These are phyloP conservation scores for Auriculariales sp. DNA, from an alignment of 768 basidiomycete species.

Conservation along the genomic window DNA sequence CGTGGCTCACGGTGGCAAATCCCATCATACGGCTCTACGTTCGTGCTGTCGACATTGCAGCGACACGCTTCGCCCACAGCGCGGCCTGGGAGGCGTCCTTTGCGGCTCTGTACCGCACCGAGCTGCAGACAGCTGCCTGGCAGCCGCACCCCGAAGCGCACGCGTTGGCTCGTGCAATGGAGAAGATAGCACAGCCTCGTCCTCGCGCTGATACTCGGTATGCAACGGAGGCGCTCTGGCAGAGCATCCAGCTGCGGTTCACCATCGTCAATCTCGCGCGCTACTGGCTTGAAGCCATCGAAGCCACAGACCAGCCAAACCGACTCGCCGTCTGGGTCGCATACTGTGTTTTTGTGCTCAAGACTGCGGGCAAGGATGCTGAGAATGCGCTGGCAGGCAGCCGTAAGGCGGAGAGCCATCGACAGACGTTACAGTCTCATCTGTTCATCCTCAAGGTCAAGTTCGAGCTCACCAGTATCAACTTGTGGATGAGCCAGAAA, in stretches of 20 bases:
- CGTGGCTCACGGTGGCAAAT: constrained; percentile 26
- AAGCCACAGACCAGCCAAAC: constrained; percentile 8
- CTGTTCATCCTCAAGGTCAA: constrained; percentile 29
- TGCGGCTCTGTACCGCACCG: constrained; percentile 33
- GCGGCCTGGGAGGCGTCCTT: constrained; percentile 49
- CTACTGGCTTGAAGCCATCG: constrained; percentile 25
- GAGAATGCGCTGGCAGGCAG: constrained; percentile 32
- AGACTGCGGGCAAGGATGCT: constrained; percentile 32
- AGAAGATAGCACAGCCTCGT: constrained; percentile 39
- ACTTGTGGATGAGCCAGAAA: constrained; percentile 20
- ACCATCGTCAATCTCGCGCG: constrained; percentile 30
- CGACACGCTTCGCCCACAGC: constrained; percentile 37
- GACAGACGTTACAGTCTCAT: constrained; percentile 33
- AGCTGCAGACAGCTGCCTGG: constrained; percentile 23
- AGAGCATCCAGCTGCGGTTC: constrained; percentile 38
- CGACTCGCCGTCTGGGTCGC: constrained; percentile 27
- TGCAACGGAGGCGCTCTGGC: constrained; percentile 45
- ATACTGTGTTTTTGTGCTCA: constrained; percentile 31
- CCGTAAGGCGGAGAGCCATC: constrained; percentile 31
- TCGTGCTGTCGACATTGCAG: constrained; percentile 24
- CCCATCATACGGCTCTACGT: constrained; percentile 25
- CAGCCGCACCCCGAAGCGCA: constrained; percentile 29
- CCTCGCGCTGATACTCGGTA: constrained; percentile 47
- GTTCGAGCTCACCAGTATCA: constrained; percentile 37
- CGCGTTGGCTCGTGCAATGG: constrained; percentile 36